Evolutionary conservation across 176 grass and related monocot species (phyloP), one percentile per base, ranked within the genome.

Genomic region (Puya raimondii): DNA sequence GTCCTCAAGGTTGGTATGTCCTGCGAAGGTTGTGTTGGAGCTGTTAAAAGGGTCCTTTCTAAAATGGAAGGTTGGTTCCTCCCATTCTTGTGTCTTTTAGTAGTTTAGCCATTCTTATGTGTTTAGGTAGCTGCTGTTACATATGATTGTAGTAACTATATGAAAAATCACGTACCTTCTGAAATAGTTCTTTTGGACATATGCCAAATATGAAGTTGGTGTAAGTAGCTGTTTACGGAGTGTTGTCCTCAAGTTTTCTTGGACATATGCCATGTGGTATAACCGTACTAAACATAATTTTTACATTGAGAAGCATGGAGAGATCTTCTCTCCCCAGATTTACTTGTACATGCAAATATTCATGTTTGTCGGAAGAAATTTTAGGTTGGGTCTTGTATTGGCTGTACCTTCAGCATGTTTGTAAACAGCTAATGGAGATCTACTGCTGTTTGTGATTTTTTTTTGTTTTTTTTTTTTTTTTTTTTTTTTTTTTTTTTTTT

Each of bases 1-100:
- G 84, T 84, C 15, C 93, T 97, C 72, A 92, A 26, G 83, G 93
- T 97, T 84, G 89, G 77, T 63, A 97, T 97, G 93, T 80, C 84
- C 68, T 97, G 93, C 10, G 64, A 92, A 84, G 89, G 93, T 22
- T 97, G 93, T 63, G 89, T 88, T 51, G 93, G 93, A 80, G 93
- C 89, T 79, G 89, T 92, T 64, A 97, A 97, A 77, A 77, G 93
- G 63, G 93, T 97, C 56, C 84, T 97, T 3, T 79, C 78, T 47
- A 97, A 92, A 77, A 92, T 97, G 93, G 81, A 97, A 92, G 93
- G 89, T 97, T 65, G 5, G 0, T 78, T 70, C 33, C 14, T 3
- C 16, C 0, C 21, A 2, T 61, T 20, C 56, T 61, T 61, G 17
- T 21, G 0, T 20, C 56, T 22, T 17, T 61, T 7, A 18, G n/a